Conservation (phyloP, 257 asterid species). For the Primulina huaijiensis region DNA sequence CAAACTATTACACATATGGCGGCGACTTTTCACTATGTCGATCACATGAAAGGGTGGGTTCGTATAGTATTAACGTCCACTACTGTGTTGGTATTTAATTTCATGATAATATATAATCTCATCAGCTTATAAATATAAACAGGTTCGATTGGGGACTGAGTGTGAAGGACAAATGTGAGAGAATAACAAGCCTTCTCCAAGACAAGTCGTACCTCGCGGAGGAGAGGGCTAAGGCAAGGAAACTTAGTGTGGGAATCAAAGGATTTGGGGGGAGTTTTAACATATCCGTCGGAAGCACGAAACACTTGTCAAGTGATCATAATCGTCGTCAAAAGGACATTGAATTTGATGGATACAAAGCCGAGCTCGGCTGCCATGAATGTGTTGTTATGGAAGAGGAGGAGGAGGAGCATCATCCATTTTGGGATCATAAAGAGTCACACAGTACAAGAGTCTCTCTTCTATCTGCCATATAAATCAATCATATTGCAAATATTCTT, state of each 20-base stretch:
- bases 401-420: slow-evolving; percentile 67
- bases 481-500: too few relatives aligned
- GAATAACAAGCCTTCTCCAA: slow-evolving; percentile 45
- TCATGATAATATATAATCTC: neutral
- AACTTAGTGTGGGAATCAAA: slow-evolving; percentile 61
- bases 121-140: neutral
- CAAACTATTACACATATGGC: slow-evolving; percentile 52
- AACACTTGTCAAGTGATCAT: neutral
- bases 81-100: too few relatives aligned
- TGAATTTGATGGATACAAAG: slow-evolving; percentile 27
- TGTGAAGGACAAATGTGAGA: slow-evolving; percentile 54
- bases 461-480: slow-evolving; percentile 44
- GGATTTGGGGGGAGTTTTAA: slow-evolving; percentile 78
- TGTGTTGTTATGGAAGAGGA: slow-evolving; percentile 35
- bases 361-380: slow-evolving; percentile 20
- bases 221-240: slow-evolving; percentile 62
- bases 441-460: slow-evolving; percentile 41
- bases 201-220: slow-evolving; percentile 55
- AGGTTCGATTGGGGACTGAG: slow-evolving; percentile 84
- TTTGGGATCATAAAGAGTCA: slow-evolving; percentile 40
- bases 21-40: slow-evolving; percentile 51
- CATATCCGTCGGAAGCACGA: slow-evolving; percentile 13
- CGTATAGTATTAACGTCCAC: neutral
- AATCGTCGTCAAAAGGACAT: slow-evolving; percentile 19
- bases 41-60: slow-evolving; percentile 87